Conservation (phyloP, 2,329 filamentous ascomycete species). For the Zopfia rhizophila region DNA sequence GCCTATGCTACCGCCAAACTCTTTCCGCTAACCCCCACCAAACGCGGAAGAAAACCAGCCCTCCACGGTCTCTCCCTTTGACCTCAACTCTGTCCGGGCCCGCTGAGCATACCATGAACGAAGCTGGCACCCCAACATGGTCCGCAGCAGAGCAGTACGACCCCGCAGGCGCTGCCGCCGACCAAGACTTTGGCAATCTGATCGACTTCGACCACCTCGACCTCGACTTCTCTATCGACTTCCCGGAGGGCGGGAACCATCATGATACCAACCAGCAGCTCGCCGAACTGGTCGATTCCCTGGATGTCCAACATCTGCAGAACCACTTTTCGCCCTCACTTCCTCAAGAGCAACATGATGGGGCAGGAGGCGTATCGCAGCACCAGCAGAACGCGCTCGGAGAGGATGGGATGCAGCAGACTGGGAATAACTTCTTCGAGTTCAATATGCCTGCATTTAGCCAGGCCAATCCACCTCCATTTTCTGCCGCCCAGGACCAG, state of each 20-base stretch:
- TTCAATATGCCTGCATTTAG: constrained; percentile 44
- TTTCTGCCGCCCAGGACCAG: constrained; percentile 54
- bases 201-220: constrained; percentile 52
- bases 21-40: constrained; percentile 12
- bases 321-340: constrained; percentile 40
- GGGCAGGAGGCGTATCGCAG: constrained; percentile 25
- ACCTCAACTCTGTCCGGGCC: constrained; percentile 15
- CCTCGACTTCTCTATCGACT: constrained; percentile 43
- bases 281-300: constrained; percentile 42
- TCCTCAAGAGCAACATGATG: constrained; percentile 37
- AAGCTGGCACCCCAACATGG: constrained; percentile 49
- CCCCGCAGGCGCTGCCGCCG: constrained; percentile 52
- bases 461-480: constrained; percentile 50
- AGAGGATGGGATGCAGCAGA: constrained; percentile 32
- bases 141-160: constrained; percentile 52
- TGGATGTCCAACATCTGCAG: constrained; percentile 47
- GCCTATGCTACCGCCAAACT: constrained; percentile 1
- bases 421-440: constrained; percentile 45
- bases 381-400: constrained; percentile 20
- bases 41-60: too few relatives aligned
- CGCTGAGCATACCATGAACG: constrained; percentile 42
- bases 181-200: constrained; percentile 55
- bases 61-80: constrained; percentile 16
- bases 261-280: constrained; percentile 37
- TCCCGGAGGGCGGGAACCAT: constrained; percentile 27